These are phyloP conservation scores for Halenospora varia DNA, from an alignment of 495 filamentous ascomycete species.

Conservation along the genomic window DNA sequence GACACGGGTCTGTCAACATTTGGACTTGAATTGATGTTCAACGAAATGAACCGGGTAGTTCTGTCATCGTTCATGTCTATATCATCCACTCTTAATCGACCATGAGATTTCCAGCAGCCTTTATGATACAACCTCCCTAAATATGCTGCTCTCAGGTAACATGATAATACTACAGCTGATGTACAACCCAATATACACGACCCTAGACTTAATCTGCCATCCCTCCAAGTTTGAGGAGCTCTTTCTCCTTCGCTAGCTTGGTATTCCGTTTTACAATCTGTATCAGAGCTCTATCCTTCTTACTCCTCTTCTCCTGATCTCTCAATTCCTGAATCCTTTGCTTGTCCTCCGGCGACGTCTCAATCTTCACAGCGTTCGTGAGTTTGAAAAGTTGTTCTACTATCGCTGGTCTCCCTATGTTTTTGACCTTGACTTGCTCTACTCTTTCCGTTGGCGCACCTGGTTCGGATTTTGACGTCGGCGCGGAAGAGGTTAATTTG, in stretches of 20 bases:
- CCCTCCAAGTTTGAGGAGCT: constrained; percentile 13
- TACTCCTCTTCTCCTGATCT: constrained; percentile 19
- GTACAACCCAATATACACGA: too few relatives aligned
- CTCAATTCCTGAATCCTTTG: constrained; percentile 50
- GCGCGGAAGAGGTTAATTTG: constrained; percentile 27
- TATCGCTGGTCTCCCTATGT: constrained; percentile 58
- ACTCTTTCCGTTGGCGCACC: constrained; percentile 5
- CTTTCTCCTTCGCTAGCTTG: constrained; percentile 59
- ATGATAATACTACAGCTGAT: too few relatives aligned
- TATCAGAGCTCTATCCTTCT: background rate
- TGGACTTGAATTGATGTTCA: too few relatives aligned
- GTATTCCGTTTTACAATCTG: constrained; percentile 58
- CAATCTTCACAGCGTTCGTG: constrained; percentile 62
- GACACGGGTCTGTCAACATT: too few relatives aligned
- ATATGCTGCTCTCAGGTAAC: too few relatives aligned
- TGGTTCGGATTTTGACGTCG: constrained; percentile 30
- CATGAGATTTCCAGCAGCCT: too few relatives aligned
- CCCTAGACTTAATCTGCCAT: background rate
- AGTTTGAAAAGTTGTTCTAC: constrained; percentile 60
- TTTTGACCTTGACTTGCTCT: constrained; percentile 59
- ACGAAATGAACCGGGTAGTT: too few relatives aligned
- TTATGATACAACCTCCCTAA: too few relatives aligned
- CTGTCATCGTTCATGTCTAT: too few relatives aligned
- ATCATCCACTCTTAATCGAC: too few relatives aligned
- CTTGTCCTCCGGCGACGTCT: constrained; percentile 57